Percentiles rank a stretch among this genome's conserved stretches.
These are phyloP conservation scores for Geotrichum macrosporum DNA, from an alignment of 1,139 yeast species.

Conservation along the genomic window DNA sequence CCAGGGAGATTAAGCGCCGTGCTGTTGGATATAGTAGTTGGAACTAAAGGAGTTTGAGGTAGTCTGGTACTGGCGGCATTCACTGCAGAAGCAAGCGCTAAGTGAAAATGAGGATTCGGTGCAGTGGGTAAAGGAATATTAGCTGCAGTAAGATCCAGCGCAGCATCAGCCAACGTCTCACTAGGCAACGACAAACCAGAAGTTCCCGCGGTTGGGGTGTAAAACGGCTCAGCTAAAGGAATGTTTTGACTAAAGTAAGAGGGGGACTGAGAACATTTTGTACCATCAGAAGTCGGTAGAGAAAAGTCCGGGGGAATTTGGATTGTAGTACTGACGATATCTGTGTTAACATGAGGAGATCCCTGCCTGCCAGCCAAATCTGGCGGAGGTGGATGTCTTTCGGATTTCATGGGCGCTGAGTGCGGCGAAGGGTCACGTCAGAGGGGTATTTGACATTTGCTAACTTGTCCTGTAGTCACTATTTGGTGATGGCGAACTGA, in stretches of 20 bases:
- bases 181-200: neutral
- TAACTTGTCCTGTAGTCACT: too few relatives aligned
- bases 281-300: neutral
- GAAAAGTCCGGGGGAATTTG: neutral
- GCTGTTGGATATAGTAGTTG: conserved; percentile 7
- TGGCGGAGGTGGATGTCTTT: neutral
- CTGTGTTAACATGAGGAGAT: neutral
- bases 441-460: neutral
- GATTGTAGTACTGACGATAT: neutral
- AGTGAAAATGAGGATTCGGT: conserved; percentile 8
- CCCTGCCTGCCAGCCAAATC: neutral
- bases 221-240: neutral
- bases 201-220: neutral
- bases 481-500: too few relatives aligned
- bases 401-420: neutral
- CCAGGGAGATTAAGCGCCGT: conserved; percentile 11
- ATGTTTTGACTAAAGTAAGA: conserved; percentile 4
- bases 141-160: neutral
- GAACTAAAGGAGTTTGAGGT: conserved; percentile 9
- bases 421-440: neutral
- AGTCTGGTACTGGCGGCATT: neutral
- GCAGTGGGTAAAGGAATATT: conserved; percentile 4
- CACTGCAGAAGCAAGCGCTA: conserved; percentile 4
- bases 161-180: too few relatives aligned
- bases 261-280: neutral